phyloP scores from a whole-genome alignment of 768 basidiomycete genomes.

The Mycena chlorophos region DNA sequence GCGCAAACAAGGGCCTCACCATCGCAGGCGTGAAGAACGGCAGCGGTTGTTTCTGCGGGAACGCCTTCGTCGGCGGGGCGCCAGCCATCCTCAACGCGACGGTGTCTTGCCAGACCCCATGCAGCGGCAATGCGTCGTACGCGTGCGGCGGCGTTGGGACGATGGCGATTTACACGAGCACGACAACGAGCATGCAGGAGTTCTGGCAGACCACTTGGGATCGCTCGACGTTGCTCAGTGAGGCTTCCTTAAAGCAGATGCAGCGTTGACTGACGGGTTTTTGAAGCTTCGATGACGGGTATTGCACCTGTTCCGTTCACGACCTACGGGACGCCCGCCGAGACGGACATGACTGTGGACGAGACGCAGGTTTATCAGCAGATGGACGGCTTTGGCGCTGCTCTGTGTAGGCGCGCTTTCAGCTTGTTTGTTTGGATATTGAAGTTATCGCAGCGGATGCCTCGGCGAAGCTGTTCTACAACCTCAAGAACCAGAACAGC shows the following conservation, averaged over 20 bases:
- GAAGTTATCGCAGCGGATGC: slow-evolving; percentile 42
- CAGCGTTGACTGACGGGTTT: no score
- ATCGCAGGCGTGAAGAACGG: background rate
- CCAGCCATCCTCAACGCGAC: no score
- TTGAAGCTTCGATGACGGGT: no score
- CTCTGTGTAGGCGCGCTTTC: slow-evolving; percentile 37
- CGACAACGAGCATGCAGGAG: slow-evolving; percentile 1
- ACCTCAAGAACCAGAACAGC: slow-evolving; percentile 41
- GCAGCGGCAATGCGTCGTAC: background rate
- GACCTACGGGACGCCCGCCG: slow-evolving; percentile 38
- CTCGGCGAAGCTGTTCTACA: slow-evolving; percentile 43
- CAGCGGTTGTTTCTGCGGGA: background rate
- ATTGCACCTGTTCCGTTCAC: slow-evolving; percentile 23
- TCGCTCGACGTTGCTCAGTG: background rate
- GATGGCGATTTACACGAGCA: slow-evolving; percentile 1
- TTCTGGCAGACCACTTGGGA: slow-evolving; percentile 14
- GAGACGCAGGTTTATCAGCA: slow-evolving; percentile 36
- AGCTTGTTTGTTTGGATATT: background rate
- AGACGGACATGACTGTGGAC: slow-evolving; percentile 44
- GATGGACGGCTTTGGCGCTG: slow-evolving; percentile 47
- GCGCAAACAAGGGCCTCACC: background rate
- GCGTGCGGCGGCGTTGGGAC: background rate
- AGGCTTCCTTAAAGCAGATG: no score
- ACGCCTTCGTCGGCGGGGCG: background rate
- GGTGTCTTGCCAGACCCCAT: slow-evolving; percentile 8